Conservation (phyloP, 306 rosid species). For the Astragalus membranaceus region DNA sequence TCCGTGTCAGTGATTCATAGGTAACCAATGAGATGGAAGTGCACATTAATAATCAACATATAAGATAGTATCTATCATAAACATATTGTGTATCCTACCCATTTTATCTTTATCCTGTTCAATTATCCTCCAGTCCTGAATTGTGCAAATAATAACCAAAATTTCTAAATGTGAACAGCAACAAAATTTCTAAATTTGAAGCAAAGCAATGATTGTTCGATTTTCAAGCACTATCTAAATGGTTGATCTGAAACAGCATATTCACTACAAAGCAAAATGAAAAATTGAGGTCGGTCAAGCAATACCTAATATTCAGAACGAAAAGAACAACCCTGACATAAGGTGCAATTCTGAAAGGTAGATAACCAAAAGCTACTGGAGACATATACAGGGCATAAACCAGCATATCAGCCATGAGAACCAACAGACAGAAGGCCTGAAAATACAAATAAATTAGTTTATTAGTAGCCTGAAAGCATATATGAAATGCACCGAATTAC, state of each 20-base stretch:
- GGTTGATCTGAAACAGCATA: not conserved
- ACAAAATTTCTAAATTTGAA: too few species aligned
- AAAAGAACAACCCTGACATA: conserved; percentile 83
- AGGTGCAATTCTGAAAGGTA: conserved; percentile 92
- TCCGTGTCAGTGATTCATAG: too few species aligned
- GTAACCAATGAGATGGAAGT: too few species aligned
- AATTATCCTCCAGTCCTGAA: too few species aligned
- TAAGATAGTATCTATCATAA: too few species aligned
- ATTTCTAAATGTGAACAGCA: too few species aligned
- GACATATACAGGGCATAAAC: conserved; percentile 65
- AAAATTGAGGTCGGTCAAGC: not conserved
- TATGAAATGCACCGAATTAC: not conserved
- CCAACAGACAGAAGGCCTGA: conserved; percentile 58
- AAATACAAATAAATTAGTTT: conserved; percentile 24
- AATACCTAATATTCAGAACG: conserved; percentile 78
- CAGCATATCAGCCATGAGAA: conserved; percentile 69
- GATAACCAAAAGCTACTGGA: conserved; percentile 56
- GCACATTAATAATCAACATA: too few species aligned
- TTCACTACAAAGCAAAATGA: not conserved
- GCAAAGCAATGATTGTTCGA: too few species aligned
- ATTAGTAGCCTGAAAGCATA: conserved; percentile 17
- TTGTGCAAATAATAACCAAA: too few species aligned
- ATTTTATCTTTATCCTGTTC: too few species aligned
- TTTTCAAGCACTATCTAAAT: too few species aligned
- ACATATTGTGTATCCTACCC: too few species aligned